A percentile compares a stretch with the other conserved stretches of the same genome.
phyloP scores from a whole-genome alignment of 495 filamentous ascomycete genomes.

The Annulohypoxylon stygium region DNA sequence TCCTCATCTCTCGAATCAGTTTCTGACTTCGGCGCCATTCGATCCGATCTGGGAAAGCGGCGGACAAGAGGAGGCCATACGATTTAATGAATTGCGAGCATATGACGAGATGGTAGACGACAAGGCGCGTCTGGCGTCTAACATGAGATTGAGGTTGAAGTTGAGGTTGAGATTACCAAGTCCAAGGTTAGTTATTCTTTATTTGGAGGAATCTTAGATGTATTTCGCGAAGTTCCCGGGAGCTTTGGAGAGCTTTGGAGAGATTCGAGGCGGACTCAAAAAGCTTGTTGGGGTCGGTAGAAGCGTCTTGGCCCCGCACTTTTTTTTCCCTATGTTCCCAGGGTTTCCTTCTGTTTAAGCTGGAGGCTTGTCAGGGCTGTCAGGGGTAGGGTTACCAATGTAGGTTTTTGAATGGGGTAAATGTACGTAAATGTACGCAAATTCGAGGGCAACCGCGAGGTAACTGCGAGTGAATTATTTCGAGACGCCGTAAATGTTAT shows the following conservation, averaged over 20 bases:
- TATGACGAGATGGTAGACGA: slow-evolving; percentile 24
- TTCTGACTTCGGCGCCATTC: slow-evolving; percentile 47
- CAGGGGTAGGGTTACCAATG: slow-evolving; percentile 23
- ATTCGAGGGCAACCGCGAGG: slow-evolving; percentile 2
- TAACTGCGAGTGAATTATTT: slow-evolving; percentile 10
- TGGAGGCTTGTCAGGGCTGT: slow-evolving; percentile 20
- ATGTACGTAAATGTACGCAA: slow-evolving; percentile 1
- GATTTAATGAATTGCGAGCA: slow-evolving; percentile 25
- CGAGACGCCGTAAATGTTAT: slow-evolving; percentile 1
- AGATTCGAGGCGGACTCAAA: neutral
- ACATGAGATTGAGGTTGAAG: neutral
- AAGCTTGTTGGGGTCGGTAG: slow-evolving; percentile 42
- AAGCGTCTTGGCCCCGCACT: slow-evolving; percentile 46
- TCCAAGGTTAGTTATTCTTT: slow-evolving; percentile 8
- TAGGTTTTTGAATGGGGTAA: slow-evolving; percentile 17
- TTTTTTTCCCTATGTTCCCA: slow-evolving; percentile 23
- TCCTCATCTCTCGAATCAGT: slow-evolving; percentile 50
- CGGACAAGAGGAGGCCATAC: slow-evolving; percentile 44
- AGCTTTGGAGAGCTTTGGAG: neutral
- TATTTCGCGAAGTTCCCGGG: slow-evolving; percentile 8
- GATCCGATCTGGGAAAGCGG: slow-evolving; percentile 44
- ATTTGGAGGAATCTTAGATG: slow-evolving; percentile 27
- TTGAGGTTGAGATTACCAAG: slow-evolving; percentile 13
- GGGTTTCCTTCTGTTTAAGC: slow-evolving; percentile 21
- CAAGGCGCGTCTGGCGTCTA: slow-evolving; percentile 6